Evolutionary conservation across 2,329 filamentous ascomycete genomes (phyloP).

Genomic region (Pseudocercospora macadamiae): DNA sequence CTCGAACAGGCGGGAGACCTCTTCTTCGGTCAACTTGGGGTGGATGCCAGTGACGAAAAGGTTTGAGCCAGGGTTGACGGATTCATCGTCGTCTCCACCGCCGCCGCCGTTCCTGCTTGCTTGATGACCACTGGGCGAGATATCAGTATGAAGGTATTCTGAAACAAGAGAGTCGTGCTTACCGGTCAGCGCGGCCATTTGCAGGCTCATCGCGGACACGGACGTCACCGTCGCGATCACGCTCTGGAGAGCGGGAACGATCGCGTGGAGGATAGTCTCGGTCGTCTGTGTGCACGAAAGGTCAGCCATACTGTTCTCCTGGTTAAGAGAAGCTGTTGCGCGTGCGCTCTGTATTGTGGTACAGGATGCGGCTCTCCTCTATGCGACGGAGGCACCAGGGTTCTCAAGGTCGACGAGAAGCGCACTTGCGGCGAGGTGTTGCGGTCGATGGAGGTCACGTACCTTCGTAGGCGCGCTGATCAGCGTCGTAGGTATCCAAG

Average conservation of each 20-base stretch:
- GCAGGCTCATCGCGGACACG: constrained; percentile 64
- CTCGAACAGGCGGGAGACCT: constrained; percentile 93
- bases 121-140: constrained; percentile 8
- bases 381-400: neutral
- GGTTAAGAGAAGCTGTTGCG: neutral
- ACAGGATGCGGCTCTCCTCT: neutral
- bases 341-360: neutral
- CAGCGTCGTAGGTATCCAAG: constrained; percentile 67
- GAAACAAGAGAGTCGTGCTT: constrained; percentile 27
- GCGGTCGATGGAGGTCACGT: too few relatives aligned
- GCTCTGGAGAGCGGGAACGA: constrained; percentile 66
- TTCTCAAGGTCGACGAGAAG: neutral
- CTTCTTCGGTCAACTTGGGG: constrained; percentile 83
- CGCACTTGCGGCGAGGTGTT: neutral
- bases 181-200: constrained; percentile 61
- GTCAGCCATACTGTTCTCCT: neutral
- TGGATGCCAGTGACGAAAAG: constrained; percentile 99
- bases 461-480: constrained; percentile 69
- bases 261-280: constrained; percentile 63
- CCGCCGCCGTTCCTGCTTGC: constrained; percentile 26
- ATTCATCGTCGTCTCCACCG: constrained; percentile 65
- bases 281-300: constrained; percentile 51
- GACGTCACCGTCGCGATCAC: constrained; percentile 50
- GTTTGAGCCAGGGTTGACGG: constrained; percentile 92
- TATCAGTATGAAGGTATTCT: neutral